Evolutionary conservation across 805 yeast genomes (phyloP).

Genomic region (Cyberlindnera samutprakarnensis): DNA sequence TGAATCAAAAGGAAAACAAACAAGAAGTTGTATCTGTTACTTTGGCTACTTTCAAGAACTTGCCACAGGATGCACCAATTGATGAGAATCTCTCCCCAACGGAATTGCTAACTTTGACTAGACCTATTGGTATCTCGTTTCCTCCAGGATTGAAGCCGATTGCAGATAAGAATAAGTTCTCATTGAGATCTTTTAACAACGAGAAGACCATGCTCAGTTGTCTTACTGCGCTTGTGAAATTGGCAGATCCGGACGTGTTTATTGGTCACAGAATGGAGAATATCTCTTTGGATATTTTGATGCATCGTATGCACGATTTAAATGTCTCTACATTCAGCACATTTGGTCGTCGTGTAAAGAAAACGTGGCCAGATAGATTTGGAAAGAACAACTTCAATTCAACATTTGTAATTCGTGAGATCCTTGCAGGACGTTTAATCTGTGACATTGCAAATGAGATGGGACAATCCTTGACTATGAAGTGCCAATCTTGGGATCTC

Average conservation of each 20-base stretch:
- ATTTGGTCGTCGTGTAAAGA: slow-evolving; percentile 76
- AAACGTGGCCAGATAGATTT: slow-evolving; percentile 69
- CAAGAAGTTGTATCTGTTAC: slow-evolving; percentile 88
- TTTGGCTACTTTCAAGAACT: slow-evolving; percentile 57
- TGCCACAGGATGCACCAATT: slow-evolving; percentile 71
- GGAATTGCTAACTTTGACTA: slow-evolving; percentile 60
- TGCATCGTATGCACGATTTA: slow-evolving; percentile 73
- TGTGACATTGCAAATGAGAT: slow-evolving; percentile 93
- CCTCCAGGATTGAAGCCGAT: slow-evolving; percentile 71
- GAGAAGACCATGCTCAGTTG: slow-evolving; percentile 72
- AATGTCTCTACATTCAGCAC: slow-evolving; percentile 71
- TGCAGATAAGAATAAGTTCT: slow-evolving; percentile 47
- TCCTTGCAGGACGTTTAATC: slow-evolving; percentile 76
- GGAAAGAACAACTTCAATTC: slow-evolving; percentile 46
- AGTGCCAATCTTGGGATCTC: slow-evolving; percentile 92
- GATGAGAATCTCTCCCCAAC: slow-evolving; percentile 54
- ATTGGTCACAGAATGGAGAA: slow-evolving; percentile 83
- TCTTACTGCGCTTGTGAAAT: slow-evolving; percentile 62
- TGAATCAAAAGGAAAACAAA: slow-evolving; percentile 64
- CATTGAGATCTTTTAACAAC: slow-evolving; percentile 53
- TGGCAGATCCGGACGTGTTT: slow-evolving; percentile 83
- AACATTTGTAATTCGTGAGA: slow-evolving; percentile 53
- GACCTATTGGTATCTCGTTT: slow-evolving; percentile 66
- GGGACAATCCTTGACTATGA: slow-evolving; percentile 86
- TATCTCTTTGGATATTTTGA: slow-evolving; percentile 68